Base-by-base conservation (phyloP, 352 stramenopile species). In the Globisporangium cystogenes region DNA sequence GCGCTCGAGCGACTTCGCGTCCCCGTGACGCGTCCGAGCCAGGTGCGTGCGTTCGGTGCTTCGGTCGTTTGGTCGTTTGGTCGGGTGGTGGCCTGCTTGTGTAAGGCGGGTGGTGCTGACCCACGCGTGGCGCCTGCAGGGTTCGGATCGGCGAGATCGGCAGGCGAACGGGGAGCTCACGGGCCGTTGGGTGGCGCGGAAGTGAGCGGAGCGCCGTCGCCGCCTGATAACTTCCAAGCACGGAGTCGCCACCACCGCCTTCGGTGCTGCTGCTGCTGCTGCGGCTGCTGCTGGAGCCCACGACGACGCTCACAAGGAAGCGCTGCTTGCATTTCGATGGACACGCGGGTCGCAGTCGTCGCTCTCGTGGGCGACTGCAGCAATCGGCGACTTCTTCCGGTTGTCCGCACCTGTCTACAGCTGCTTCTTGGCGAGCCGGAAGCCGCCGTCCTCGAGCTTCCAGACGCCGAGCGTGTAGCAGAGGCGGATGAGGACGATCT, bases 401-500 rank as follows among this genome's bases (percentile, higher is more conserved):
- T n/a, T 44, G 5, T 33, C 26, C 21, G 31, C 31, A 15, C 6
- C 15, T 12, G 11, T 11, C 12, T 29, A 46, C 35, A n/a, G 36
- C 35, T 53, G 37, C 23, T 47, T 29, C 53, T 50, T 60, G 10
- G 37, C 37, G 33, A 89, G 68, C 21, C 78, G 78, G 50, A 88
- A 88, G 41, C 72, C 75, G 33, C 82, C 82, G 54, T 94, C 83
- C 31, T 65, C 60, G 14, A 74, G 70, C 46, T 64, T 80, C 92
- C 92, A 98, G 45, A 97, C 64, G 40, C 87, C 87, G 26, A 96
- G 39, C n/a, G 76, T 75, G 68, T 98, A 98, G 65, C 86, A 96
- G 24, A 96, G 49, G 35, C 74, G 70, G 44, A 97, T 96, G 48
- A 93, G 76, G 31, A 97, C 59, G 57, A 98, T 93, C 55, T 98